A percentile compares a stretch with the other conserved stretches of the same genome.
phyloP scores from a whole-genome alignment of 2,329 filamentous ascomycete species.

The Trichoderma koningiopsis region DNA sequence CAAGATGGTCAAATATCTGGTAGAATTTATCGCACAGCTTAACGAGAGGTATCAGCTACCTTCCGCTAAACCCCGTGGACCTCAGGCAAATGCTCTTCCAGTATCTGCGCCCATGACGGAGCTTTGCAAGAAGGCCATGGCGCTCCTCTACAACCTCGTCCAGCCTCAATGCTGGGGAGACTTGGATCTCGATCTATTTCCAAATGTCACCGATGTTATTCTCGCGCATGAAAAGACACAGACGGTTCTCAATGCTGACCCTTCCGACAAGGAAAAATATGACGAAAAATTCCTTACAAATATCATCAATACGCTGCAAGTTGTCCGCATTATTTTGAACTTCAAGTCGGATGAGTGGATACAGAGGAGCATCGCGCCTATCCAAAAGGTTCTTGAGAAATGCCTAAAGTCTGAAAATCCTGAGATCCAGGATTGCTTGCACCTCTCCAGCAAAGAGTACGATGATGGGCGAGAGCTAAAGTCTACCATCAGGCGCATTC shows the following conservation, averaged over 20 bases:
- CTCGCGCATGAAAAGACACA: constrained; percentile 78
- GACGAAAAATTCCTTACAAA: constrained; percentile 82
- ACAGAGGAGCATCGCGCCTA: constrained; percentile 69
- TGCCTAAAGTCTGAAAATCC: constrained; percentile 83
- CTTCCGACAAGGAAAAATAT: constrained; percentile 68
- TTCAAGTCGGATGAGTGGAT: constrained; percentile 92
- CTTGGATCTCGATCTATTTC: constrained; percentile 86
- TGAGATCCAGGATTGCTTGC: constrained; percentile 90
- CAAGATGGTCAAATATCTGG: constrained; percentile 90
- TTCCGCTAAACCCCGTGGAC: constrained; percentile 66
- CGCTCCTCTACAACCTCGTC: constrained; percentile 79
- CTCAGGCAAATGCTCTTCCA: constrained; percentile 47
- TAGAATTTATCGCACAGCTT: constrained; percentile 90
- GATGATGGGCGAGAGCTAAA: constrained; percentile 72
- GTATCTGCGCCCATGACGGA: constrained; percentile 65
- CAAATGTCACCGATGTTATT: constrained; percentile 85
- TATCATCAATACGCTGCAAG: constrained; percentile 92
- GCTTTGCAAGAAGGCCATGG: constrained; percentile 81
- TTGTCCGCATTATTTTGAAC: constrained; percentile 86
- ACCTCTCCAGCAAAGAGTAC: constrained; percentile 69
- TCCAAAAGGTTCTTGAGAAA: constrained; percentile 91
- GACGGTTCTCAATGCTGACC: constrained; percentile 59
- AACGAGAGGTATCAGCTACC: constrained; percentile 82
- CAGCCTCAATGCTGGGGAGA: constrained; percentile 90
- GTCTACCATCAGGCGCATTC: constrained; percentile 76